A percentile compares a stretch with the other conserved stretches of the same genome.
Evolutionary conservation across 2,329 filamentous ascomycete genomes (phyloP).

Genomic region (Pseudogymnoascus sp.): DNA sequence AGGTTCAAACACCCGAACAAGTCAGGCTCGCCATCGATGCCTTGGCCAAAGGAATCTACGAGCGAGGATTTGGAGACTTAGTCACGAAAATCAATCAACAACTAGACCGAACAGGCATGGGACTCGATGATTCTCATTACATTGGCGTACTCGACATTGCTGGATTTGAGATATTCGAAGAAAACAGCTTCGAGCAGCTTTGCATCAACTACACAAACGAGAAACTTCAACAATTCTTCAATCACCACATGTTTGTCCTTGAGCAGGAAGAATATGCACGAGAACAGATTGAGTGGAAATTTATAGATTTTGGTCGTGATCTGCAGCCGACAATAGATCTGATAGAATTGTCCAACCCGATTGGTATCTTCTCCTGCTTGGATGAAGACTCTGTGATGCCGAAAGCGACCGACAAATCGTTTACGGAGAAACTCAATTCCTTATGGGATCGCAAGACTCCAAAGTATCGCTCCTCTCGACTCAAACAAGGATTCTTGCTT

Average conservation of each 20-base stretch:
- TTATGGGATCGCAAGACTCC: conserved; percentile 93
- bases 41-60: conserved; percentile 93
- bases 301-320: conserved; percentile 97
- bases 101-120: conserved; percentile 76
- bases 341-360: conserved; percentile 92
- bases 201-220: conserved; percentile 99
- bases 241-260: conserved; percentile 99
- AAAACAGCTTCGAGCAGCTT: conserved; percentile 96
- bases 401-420: conserved; percentile 92
- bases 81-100: conserved; percentile 88
- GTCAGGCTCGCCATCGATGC: conserved; percentile 86
- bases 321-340: conserved; percentile 95
- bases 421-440: conserved; percentile 94
- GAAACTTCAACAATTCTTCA: conserved; percentile 98
- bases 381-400: conserved; percentile 99
- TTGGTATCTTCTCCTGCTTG: conserved; percentile 96
- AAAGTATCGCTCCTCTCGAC: conserved; percentile 83
- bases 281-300: conserved; percentile 98
- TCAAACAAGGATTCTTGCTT: conserved; percentile 87
- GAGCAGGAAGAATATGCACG: conserved; percentile 97
- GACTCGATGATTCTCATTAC: conserved; percentile 83
- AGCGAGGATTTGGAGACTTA: conserved; percentile 87
- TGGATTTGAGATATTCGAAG: conserved; percentile 96
- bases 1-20: conserved; percentile 94
- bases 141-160: conserved; percentile 98